phyloP scores from a whole-genome alignment of 1,284 basidiomycete genomes.

The Gymnopus androsaceus region DNA sequence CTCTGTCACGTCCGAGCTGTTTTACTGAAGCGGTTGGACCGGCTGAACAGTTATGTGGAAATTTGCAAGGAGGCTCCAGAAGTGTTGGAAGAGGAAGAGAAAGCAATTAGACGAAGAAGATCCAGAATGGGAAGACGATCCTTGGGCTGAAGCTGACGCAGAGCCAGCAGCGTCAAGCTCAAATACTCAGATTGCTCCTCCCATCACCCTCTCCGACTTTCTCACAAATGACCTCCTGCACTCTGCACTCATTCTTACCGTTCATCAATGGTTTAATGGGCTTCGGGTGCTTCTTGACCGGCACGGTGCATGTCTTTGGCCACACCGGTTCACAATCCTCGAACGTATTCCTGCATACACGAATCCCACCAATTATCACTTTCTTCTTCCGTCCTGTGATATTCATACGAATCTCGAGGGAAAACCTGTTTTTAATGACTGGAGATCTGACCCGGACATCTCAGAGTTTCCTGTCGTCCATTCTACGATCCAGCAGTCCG shows the following conservation, averaged over 20 bases:
- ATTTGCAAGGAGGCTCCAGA: slow-evolving; percentile 47
- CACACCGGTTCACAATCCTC: slow-evolving; percentile 69
- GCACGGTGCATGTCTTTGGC: slow-evolving; percentile 63
- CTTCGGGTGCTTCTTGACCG: slow-evolving; percentile 59
- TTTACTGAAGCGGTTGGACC: slow-evolving; percentile 64
- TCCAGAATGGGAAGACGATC: slow-evolving; percentile 80
- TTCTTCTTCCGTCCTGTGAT: slow-evolving; percentile 68
- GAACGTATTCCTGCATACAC: slow-evolving; percentile 75
- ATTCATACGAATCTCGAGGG: slow-evolving; percentile 46
- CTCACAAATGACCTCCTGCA: slow-evolving; percentile 59
- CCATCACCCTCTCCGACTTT: slow-evolving; percentile 65
- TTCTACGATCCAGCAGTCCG: slow-evolving; percentile 37
- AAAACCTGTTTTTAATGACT: slow-evolving; percentile 30
- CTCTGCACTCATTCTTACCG: slow-evolving; percentile 67
- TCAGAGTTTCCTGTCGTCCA: slow-evolving; percentile 49
- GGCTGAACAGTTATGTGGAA: slow-evolving; percentile 67
- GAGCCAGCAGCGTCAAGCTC: slow-evolving; percentile 29
- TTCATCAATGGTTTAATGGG: slow-evolving; percentile 57
- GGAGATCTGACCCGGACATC: slow-evolving; percentile 59
- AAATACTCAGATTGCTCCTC: slow-evolving; percentile 31
- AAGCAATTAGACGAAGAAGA: slow-evolving; percentile 33
- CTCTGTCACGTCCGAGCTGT: slow-evolving; percentile 63
- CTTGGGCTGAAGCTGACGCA: slow-evolving; percentile 64
- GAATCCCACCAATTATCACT: slow-evolving; percentile 60
- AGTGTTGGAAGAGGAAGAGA: slow-evolving; percentile 24